Evolutionary conservation across 2,329 filamentous ascomycete species (phyloP), one percentile per base, ranked within the genome.

Genomic region (Nothopassalora personata): DNA sequence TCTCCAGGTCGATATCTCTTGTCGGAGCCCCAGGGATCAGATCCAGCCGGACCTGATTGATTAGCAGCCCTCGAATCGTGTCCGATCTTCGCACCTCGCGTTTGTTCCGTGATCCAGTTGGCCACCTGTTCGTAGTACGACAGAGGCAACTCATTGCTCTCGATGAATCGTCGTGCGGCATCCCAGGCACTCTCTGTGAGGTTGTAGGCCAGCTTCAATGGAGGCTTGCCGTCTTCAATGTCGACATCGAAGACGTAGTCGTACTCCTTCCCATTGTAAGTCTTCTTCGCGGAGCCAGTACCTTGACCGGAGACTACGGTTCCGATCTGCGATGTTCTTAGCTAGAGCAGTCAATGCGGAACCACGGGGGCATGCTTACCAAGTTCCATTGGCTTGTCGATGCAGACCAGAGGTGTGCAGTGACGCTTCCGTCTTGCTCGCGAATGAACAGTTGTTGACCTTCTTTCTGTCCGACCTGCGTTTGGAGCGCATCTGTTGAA

Each of bases 161-260:
- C 83, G 51, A 97, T 86, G 67, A 97, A 99, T 70, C 91, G 96
- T 36, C 88, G 90, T 0, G 94, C 93, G 2, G 88, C 87, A 67
- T 96, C 90, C 73, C 95, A 97, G 0, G 91, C 90, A 66, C 97
- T 97, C 71, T 97, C 88, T 1, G 89, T 91, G 11, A 93, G 81
- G 72, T 97, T 97, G 76, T 89, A 97, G 0, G 93, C 91, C n/a
- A 97, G 81, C 74, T 97, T 97, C 49, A 97, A 79, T 0, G 93
- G 86, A 11, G 93, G 92, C 70, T 95, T 93, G 54, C 91, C 93
- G 69, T 97, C 93, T 72, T 96, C 90, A 62, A 97, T 95, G 68
- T 96, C 92, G 28, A 97, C 92, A 70, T 97, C 92, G 66, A 97
- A 97, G 8, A 99, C 92, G 69, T 88, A 97, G 71, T 99, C 94